These are phyloP conservation scores for Trypanosoma avium DNA, from an alignment of 208 protist genomes.

Conservation along the genomic window DNA sequence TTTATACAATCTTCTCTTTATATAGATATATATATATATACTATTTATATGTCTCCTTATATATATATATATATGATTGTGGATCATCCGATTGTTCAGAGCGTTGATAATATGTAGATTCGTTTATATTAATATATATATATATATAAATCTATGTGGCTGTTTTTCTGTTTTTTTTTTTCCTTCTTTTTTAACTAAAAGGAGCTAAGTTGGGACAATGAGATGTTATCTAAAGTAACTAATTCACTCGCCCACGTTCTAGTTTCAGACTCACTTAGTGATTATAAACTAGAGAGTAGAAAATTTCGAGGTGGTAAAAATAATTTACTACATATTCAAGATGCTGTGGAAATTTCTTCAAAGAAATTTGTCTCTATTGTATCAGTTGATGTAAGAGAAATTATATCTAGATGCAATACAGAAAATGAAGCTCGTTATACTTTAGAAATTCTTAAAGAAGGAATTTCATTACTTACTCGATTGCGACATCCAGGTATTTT, in stretches of 20 bases:
- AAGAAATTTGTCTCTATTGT: slow-evolving; percentile 48
- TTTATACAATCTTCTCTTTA: not conserved
- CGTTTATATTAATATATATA: slow-evolving; percentile 8
- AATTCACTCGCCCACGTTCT: slow-evolving; percentile 38
- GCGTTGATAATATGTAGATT: not conserved
- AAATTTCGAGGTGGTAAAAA: slow-evolving; percentile 33
- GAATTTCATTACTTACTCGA: slow-evolving; percentile 36
- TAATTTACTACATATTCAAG: slow-evolving; percentile 38
- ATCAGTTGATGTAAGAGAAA: slow-evolving; percentile 31
- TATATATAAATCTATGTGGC: not conserved
- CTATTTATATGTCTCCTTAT: not conserved
- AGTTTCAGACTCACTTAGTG: slow-evolving; percentile 33
- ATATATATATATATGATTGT: no score
- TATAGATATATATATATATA: not conserved
- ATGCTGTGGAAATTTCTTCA: slow-evolving; percentile 38
- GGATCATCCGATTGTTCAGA: no score
- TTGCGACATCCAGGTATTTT: slow-evolving; percentile 45
- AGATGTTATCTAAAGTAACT: slow-evolving; percentile 43
- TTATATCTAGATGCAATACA: slow-evolving; percentile 29
- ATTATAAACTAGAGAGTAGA: slow-evolving; percentile 30
- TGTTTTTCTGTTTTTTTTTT: slow-evolving; percentile 9
- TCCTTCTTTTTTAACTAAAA: not conserved
- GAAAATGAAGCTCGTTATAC: slow-evolving; percentile 27
- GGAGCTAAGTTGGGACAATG: slow-evolving; percentile 4
- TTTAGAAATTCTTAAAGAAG: slow-evolving; percentile 30